Evolutionary conservation across 1,284 basidiomycete species (phyloP).

Genomic region (Cryptococcus sp.): DNA sequence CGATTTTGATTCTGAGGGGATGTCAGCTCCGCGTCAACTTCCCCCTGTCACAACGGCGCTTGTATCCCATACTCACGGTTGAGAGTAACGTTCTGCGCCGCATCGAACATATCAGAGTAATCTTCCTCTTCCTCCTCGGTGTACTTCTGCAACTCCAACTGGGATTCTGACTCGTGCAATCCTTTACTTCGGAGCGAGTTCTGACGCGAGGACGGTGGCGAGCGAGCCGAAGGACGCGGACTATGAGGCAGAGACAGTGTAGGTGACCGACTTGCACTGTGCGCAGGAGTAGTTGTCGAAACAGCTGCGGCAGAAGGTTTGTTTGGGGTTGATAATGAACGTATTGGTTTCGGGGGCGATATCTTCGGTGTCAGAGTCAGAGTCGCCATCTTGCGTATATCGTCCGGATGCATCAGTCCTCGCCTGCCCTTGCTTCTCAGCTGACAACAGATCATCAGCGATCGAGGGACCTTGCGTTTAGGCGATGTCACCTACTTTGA

Average conservation of each 20-base stretch:
- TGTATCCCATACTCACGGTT: too few species aligned
- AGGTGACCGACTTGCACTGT: not conserved
- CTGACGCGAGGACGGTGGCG: constrained; percentile 41
- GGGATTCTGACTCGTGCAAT: constrained; percentile 18
- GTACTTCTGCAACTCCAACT: constrained; percentile 68
- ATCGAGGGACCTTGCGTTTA: not conserved
- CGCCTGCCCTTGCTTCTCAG: constrained; percentile 66
- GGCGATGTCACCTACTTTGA: constrained; percentile 63
- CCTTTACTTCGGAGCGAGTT: constrained; percentile 36
- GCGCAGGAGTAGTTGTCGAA: constrained; percentile 3
- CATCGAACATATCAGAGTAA: constrained; percentile 83
- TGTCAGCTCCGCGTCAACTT: too few species aligned
- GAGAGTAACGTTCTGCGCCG: not conserved
- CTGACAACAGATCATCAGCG: constrained; percentile 14
- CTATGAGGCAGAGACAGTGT: constrained; percentile 5
- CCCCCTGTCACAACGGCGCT: too few species aligned
- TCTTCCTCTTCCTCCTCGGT: constrained; percentile 80
- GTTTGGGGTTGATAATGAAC: constrained; percentile 14
- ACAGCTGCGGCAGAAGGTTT: not conserved
- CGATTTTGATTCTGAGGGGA: not conserved
- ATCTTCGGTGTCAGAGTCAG: constrained; percentile 6
- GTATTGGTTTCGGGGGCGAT: constrained; percentile 8
- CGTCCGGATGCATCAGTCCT: constrained; percentile 82
- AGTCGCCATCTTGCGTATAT: constrained; percentile 57
- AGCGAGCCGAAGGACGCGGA: constrained; percentile 18